A percentile compares a stretch with the other conserved stretches of the same genome.
Conservation (phyloP, 345 rosid genomes). For the Citrus hindsii region DNA sequence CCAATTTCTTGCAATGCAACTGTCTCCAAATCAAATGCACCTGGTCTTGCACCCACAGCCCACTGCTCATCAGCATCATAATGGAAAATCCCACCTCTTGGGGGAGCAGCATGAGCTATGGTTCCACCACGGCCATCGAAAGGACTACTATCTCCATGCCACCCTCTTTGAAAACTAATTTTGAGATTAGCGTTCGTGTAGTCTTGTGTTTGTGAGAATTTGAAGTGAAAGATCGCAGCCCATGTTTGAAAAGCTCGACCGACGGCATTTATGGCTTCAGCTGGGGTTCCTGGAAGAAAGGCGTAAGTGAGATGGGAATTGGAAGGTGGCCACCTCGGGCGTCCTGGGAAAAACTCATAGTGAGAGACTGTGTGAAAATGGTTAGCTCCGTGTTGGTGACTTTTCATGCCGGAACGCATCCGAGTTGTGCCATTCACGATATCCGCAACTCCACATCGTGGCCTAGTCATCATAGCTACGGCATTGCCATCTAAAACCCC, state of each 20-base stretch:
- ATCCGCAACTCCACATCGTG: slow-evolving; percentile 36
- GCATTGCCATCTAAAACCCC: slow-evolving; percentile 24
- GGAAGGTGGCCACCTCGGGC: slow-evolving; percentile 36
- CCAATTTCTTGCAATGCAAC: slow-evolving; percentile 42
- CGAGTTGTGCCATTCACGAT: slow-evolving; percentile 26
- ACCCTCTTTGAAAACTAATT: slow-evolving; percentile 12
- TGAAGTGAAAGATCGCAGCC: slow-evolving; percentile 24
- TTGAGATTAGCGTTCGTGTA: slow-evolving; percentile 8
- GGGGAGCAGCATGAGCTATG: slow-evolving; percentile 28
- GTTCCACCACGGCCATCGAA: slow-evolving; percentile 22
- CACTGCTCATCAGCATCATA: slow-evolving; percentile 31
- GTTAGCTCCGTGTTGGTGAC: background rate
- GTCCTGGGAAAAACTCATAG: slow-evolving; percentile 13
- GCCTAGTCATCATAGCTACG: slow-evolving; percentile 11
- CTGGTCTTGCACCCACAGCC: background rate
- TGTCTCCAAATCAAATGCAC: too few relatives aligned
- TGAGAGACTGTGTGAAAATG: slow-evolving; percentile 26
- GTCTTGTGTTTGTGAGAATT: background rate
- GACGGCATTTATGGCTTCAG: background rate
- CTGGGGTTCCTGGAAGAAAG: slow-evolving; percentile 4
- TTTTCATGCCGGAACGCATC: slow-evolving; percentile 17
- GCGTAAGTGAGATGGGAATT: slow-evolving; percentile 27
- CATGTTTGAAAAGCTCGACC: slow-evolving; percentile 27
- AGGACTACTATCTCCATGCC: slow-evolving; percentile 14
- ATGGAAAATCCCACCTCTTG: slow-evolving; percentile 23